These are phyloP conservation scores for Pichia deserticola DNA, from an alignment of 805 yeast genomes.

Conservation along the genomic window DNA sequence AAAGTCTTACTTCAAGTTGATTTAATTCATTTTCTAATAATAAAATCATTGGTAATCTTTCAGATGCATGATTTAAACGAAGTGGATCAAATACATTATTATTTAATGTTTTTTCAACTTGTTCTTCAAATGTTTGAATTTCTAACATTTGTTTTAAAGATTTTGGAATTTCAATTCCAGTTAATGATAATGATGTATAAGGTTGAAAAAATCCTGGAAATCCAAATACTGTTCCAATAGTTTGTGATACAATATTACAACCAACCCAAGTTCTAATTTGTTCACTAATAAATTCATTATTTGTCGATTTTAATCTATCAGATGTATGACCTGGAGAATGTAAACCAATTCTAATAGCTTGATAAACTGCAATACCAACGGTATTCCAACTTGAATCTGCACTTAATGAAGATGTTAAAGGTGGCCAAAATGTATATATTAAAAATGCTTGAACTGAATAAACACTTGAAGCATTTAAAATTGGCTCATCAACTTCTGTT, in stretches of 20 bases:
- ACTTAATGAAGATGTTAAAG: conserved; percentile 84
- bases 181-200: conserved; percentile 48
- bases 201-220: conserved; percentile 89
- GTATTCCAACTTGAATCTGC: conserved; percentile 97
- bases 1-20: conserved; percentile 58
- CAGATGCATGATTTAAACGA: conserved; percentile 60
- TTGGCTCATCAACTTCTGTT: conserved; percentile 70
- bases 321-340: conserved; percentile 67
- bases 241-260: conserved; percentile 84
- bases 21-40: conserved; percentile 67
- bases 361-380: conserved; percentile 85
- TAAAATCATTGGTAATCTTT: conserved; percentile 66
- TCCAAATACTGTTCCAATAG: conserved; percentile 87
- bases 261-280: conserved; percentile 90
- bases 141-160: conserved; percentile 68
- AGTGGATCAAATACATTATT: conserved; percentile 59
- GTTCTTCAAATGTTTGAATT: conserved; percentile 80
- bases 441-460: conserved; percentile 91
- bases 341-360: conserved; percentile 85
- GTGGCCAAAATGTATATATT: conserved; percentile 91
- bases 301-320: conserved; percentile 39
- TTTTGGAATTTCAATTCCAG: conserved; percentile 1
- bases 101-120: conserved; percentile 69
- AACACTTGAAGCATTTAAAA: conserved; percentile 82
- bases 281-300: conserved; percentile 52